Percentiles rank a stretch among this genome's conserved stretches.
phyloP scores from a whole-genome alignment of 1,284 basidiomycete species.

The Marasmius oreades region DNA sequence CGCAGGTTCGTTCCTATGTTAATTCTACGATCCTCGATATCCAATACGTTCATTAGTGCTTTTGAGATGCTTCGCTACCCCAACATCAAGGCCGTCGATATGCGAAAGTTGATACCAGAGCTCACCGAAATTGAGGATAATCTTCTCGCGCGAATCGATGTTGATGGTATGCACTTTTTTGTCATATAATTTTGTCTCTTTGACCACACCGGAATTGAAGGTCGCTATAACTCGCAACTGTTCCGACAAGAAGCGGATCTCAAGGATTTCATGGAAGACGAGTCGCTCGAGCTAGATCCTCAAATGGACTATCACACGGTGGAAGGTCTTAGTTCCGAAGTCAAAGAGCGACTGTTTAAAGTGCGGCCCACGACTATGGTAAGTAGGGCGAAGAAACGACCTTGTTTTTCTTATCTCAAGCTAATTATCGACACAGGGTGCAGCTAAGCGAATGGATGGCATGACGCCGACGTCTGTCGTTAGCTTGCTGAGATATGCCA shows the following conservation, averaged over 20 bases:
- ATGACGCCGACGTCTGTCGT: slow-evolving; percentile 77
- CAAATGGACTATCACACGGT: slow-evolving; percentile 67
- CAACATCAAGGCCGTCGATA: slow-evolving; percentile 41
- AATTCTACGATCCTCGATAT: background rate
- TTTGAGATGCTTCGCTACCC: slow-evolving; percentile 75
- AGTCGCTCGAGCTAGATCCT: slow-evolving; percentile 66
- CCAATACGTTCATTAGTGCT: slow-evolving; percentile 44
- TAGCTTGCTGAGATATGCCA: slow-evolving; percentile 61
- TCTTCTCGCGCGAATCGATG: slow-evolving; percentile 60
- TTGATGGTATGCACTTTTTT: slow-evolving; percentile 66
- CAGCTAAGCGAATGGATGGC: slow-evolving; percentile 83
- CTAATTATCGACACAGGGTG: slow-evolving; percentile 47
- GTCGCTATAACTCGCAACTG: slow-evolving; percentile 59
- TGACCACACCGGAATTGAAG: too few relatives aligned
- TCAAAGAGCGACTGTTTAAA: slow-evolving; percentile 59
- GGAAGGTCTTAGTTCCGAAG: slow-evolving; percentile 72
- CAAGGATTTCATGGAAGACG: slow-evolving; percentile 75
- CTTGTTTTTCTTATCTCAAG: background rate
- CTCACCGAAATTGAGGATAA: slow-evolving; percentile 49
- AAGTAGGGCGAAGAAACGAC: slow-evolving; percentile 26
- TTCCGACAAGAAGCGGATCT: slow-evolving; percentile 72
- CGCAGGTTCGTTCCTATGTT: slow-evolving; percentile 48
- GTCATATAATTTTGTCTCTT: too few relatives aligned
- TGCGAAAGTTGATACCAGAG: slow-evolving; percentile 52
- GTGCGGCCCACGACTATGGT: slow-evolving; percentile 72